Conservation (phyloP, 148 eudicot genomes). For the Polygonum maritimum region DNA sequence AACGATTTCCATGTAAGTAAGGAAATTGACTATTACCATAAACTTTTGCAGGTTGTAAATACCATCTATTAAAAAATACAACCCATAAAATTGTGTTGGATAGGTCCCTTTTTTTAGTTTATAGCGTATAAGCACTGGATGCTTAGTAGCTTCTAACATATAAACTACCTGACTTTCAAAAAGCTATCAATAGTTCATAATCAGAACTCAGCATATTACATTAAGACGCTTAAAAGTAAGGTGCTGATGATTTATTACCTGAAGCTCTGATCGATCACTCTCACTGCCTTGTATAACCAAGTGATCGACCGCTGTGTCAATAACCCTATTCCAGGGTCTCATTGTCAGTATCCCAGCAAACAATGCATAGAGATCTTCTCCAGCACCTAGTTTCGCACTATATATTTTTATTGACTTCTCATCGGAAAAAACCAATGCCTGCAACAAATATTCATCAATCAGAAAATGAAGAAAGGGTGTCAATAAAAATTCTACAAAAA, state of each 20-base stretch:
- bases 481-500: slow-evolving; percentile 5
- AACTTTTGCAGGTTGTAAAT: neutral
- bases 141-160: neutral
- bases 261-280: slow-evolving; percentile 69
- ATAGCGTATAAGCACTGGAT: neutral
- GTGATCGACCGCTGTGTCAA: slow-evolving; percentile 88
- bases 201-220: no score
- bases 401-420: slow-evolving; percentile 72
- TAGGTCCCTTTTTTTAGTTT: neutral
- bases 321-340: slow-evolving; percentile 91
- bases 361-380: slow-evolving; percentile 80
- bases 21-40: neutral
- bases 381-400: slow-evolving; percentile 82
- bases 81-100: neutral
- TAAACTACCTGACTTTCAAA: neutral
- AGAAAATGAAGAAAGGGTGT: slow-evolving; percentile 1
- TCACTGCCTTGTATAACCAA: slow-evolving; percentile 69
- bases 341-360: slow-evolving; percentile 93
- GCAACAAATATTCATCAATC: slow-evolving; percentile 19
- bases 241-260: slow-evolving; percentile 31
- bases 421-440: slow-evolving; percentile 89
- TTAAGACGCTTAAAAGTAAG: neutral
- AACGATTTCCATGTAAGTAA: slow-evolving; percentile 11
- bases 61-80: neutral
- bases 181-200: neutral